phyloP scores from a whole-genome alignment of 139 green algal genomes.

The Haematococcus sp. region DNA sequence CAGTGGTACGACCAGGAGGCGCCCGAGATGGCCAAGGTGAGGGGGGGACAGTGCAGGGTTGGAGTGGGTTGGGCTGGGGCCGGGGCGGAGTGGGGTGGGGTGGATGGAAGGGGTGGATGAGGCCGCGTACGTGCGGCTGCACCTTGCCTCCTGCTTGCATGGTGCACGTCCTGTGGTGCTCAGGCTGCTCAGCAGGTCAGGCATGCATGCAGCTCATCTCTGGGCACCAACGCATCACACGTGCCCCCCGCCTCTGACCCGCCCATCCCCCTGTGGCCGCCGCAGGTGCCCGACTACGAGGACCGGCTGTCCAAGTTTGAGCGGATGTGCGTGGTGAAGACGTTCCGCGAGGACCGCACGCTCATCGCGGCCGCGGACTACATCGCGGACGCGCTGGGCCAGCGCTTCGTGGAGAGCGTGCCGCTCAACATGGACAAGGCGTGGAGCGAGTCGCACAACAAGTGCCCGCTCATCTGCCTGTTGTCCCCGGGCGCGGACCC shows the following conservation, averaged over 20 bases:
- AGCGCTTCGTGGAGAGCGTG: conserved; percentile 83
- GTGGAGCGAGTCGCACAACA: conserved; percentile 62
- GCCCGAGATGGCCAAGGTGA: conserved; percentile 81
- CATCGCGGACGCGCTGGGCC: conserved; percentile 82
- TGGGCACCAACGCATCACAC: no score
- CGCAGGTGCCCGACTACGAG: conserved; percentile 85
- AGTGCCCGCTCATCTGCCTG: conserved; percentile 89
- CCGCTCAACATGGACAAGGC: conserved; percentile 85
- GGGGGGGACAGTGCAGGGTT: background rate
- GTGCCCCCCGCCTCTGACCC: no score
- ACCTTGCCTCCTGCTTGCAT: no score
- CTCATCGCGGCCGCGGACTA: conserved; percentile 82
- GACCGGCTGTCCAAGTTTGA: conserved; percentile 86
- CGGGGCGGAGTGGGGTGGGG: no score
- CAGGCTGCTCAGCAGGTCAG: no score
- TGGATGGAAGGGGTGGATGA: no score
- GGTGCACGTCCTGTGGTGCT: no score
- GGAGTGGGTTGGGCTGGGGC: no score
- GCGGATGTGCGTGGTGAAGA: conserved; percentile 88
- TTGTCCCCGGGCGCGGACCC: conserved; percentile 87
- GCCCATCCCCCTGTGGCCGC: background rate
- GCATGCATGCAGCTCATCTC: no score
- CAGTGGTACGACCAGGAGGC: conserved; percentile 91
- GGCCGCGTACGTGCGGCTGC: no score
- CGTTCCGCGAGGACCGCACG: conserved; percentile 88